Conservation (phyloP, 768 basidiomycete genomes). For the Polyporus arcularius region DNA sequence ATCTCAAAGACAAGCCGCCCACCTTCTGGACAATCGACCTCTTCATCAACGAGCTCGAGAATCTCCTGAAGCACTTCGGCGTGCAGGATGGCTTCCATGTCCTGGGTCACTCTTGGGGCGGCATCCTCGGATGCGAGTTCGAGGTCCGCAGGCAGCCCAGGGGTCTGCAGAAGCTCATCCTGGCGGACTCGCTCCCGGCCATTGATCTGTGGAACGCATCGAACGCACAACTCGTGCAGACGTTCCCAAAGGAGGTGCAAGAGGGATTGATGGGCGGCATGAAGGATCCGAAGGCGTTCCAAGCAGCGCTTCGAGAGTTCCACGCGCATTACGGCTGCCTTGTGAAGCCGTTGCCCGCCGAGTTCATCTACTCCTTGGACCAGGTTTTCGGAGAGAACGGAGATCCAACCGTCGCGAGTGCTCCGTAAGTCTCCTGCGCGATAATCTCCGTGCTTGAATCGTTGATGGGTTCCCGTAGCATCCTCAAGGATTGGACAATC, state of each 20-base stretch:
- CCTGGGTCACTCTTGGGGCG: constrained; percentile 60
- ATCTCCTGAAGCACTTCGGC: constrained; percentile 42
- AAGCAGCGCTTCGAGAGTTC: constrained; percentile 41
- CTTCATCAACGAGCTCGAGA: constrained; percentile 54
- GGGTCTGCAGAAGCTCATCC: constrained; percentile 47
- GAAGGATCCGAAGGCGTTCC: constrained; percentile 42
- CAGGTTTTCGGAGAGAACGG: constrained; percentile 31
- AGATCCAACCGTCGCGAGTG: constrained; percentile 46
- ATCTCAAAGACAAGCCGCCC: constrained; percentile 33
- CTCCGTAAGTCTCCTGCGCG: constrained; percentile 10
- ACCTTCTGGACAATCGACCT: constrained; percentile 46
- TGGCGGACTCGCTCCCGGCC: constrained; percentile 45
- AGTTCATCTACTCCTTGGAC: constrained; percentile 36
- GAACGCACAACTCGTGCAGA: constrained; percentile 40
- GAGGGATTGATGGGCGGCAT: constrained; percentile 45
- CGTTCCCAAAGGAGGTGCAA: constrained; percentile 40
- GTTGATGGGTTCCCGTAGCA: constrained; percentile 3
- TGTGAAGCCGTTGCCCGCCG: constrained; percentile 43
- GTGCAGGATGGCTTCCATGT: constrained; percentile 44
- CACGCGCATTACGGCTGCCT: constrained; percentile 45
- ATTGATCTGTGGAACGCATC: constrained; percentile 43
- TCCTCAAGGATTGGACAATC: constrained; percentile 29
- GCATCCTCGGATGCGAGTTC: constrained; percentile 46
- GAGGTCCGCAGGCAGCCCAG: constrained; percentile 38
- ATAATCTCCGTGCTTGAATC: neutral